Base-by-base conservation (phyloP, 495 filamentous ascomycete genomes). In the Beverwykella pulmonaria region DNA sequence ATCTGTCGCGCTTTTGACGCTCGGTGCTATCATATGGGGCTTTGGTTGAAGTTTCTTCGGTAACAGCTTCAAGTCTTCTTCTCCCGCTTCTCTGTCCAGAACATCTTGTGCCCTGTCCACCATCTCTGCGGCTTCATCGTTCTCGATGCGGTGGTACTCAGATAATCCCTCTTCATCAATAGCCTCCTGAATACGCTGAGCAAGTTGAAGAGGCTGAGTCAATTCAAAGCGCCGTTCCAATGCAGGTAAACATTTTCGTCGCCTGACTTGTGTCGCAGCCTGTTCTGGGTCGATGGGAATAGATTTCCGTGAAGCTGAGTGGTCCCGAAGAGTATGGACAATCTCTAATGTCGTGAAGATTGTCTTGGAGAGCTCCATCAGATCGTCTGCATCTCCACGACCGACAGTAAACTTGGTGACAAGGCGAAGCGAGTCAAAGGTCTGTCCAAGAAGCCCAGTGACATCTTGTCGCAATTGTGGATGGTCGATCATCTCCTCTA, bases 151-250 rank as follows among this genome's bases (percentile, higher is more conserved):
- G 64, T 97, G 92, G 60, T 89, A 87, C 71, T 91, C 84, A 30
- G 88, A 82, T 19, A 99, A 77, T 0, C 91, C 92, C 72, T 97
- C 95, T 78, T 98, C 95, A 71, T 99, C 95, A 69, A 99, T 96
- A 4, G 93, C 86, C 0, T 82, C 80, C 10, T 83, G 64, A 48
- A 99, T 96, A 34, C 80, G 81, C 32, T 84, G 72, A 1, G 93
- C 90, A 4, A 99, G 83, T 15, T 78, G 75, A 3, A 75, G 78
- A 0, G 92, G 92, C 2, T 87, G 85, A 17, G 88, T 82, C 46
- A 98, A 81, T 53, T 84, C 79, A 53, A 95, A 83, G 19, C 88
- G 85, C 52, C 76, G 74, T 3, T 86, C 75, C 75, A 96, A 80
- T 3, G 76, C 59, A 1, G 71, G 62, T 14, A 96, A 77, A 65